Evolutionary conservation across 108 stramenopile genomes (phyloP), one percentile per base, ranked within the genome.

Genomic region (Discostella pseudostelligera): DNA sequence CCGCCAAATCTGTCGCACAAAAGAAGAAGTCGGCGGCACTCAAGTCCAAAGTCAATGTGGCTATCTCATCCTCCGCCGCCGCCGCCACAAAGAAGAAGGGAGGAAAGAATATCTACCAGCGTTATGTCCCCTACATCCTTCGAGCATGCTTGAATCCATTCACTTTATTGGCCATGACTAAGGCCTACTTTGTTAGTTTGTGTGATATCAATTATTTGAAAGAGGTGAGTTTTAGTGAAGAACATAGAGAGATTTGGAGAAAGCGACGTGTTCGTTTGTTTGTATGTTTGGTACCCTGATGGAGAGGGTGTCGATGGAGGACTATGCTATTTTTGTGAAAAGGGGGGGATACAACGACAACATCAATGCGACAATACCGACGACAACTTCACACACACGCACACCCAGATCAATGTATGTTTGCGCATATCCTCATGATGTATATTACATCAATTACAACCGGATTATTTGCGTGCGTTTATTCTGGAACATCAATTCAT

Each of bases 121-220:
- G 83, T n/a, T 45, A 67, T 35, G 64, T 93, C 29, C 92, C 92
- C 16, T 88, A 93, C 60, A 88, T 93, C 43, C 19, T 93, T 25
- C 65, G 81, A 46, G 92, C 89, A n/a, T 86, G 72, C 44, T 45
- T 90, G 60, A 93, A 90, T 79, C 92, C 92, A 12, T 70, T 88
- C 39, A 88, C 84, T 9, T 53, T 87, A 13, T 53, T 79, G 11
- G 54, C 79, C 58, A 93, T 93, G 92, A 89, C 81, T 0, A 74
- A 59, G 60, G 89, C 73, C 13, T 93, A 88, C 65, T 90, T 82
- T 63, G 80, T 64, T 19, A 84, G 83, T 50, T 62, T 93, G 59
- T 62, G 87, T 39, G 80, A 90, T 64, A 70, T 90, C 12, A 72
- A 90, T 56, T 90, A 83, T 65, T 42, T 82, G 69, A 70, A 83